These are phyloP conservation scores for Yamadazyma kanchanaburiensis DNA, from an alignment of 1,139 yeast species.

Conservation along the genomic window DNA sequence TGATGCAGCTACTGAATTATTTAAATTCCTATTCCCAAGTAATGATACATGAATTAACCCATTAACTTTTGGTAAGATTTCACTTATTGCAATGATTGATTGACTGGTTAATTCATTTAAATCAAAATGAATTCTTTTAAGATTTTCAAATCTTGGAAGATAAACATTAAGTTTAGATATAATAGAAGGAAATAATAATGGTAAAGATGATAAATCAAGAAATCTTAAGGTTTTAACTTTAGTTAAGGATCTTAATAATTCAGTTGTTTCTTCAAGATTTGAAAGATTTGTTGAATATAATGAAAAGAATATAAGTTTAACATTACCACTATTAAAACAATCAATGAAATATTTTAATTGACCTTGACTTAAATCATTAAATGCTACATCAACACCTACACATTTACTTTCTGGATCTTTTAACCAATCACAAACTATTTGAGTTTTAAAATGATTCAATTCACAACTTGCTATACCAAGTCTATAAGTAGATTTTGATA, in stretches of 20 bases:
- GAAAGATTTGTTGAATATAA: constrained; percentile 64
- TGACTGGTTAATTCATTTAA: constrained; percentile 62
- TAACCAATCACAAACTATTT: constrained; percentile 61
- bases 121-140: constrained; percentile 78
- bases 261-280: constrained; percentile 51
- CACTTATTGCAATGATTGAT: constrained; percentile 65
- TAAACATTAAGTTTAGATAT: constrained; percentile 58
- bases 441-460: constrained; percentile 53
- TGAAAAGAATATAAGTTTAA: constrained; percentile 59
- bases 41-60: constrained; percentile 75
- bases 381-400: constrained; percentile 83
- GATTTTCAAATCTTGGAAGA: constrained; percentile 61
- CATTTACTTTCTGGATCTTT: constrained; percentile 49
- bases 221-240: constrained; percentile 59
- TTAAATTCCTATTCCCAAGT: constrained; percentile 57
- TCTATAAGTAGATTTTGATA: constrained; percentile 55
- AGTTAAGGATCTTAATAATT: constrained; percentile 49
- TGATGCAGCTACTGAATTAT: constrained; percentile 60
- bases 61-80: constrained; percentile 65
- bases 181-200: constrained; percentile 69
- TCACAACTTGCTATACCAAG: constrained; percentile 78
- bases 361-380: constrained; percentile 64
- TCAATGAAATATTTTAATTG: constrained; percentile 51
- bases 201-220: constrained; percentile 73
- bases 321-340: constrained; percentile 33